These are phyloP conservation scores for Candida sanyaensis DNA, from an alignment of 1,139 yeast genomes.

Conservation along the genomic window DNA sequence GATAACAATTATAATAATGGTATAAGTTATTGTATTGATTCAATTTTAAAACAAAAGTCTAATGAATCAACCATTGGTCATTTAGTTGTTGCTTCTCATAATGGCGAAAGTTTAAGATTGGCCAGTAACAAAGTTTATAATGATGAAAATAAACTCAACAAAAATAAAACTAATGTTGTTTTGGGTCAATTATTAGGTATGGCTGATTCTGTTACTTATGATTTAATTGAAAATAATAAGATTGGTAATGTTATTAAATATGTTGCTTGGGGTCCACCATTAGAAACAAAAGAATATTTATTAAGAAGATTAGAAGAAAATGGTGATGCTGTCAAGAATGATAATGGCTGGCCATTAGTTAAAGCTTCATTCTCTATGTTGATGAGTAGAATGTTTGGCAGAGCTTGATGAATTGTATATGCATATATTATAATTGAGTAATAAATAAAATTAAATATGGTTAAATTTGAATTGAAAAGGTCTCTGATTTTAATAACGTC, in stretches of 20 bases:
- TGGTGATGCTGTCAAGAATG: conserved; percentile 91
- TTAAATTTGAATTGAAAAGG: neutral
- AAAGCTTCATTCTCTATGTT: conserved; percentile 54
- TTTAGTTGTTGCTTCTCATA: conserved; percentile 91
- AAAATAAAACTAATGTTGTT: conserved; percentile 65
- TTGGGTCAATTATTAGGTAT: conserved; percentile 93
- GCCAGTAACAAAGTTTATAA: conserved; percentile 59
- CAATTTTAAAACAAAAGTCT: conserved; percentile 45
- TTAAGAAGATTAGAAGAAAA: conserved; percentile 93
- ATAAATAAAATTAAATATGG: neutral
- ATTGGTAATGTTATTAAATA: conserved; percentile 84
- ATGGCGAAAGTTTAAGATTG: conserved; percentile 71
- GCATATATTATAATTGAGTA: neutral
- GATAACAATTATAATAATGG: conserved; percentile 77
- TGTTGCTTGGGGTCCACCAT: conserved; percentile 98
- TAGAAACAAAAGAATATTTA: conserved; percentile 89
- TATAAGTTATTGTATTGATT: conserved; percentile 61
- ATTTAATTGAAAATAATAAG: conserved; percentile 62
- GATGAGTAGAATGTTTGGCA: conserved; percentile 36
- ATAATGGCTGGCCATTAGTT: conserved; percentile 80
- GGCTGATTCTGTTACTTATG: conserved; percentile 89
- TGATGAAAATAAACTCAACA: conserved; percentile 22
- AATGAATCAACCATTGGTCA: conserved; percentile 69
- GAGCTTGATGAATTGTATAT: conserved; percentile 6
- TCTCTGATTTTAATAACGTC: neutral